phyloP scores from a whole-genome alignment of 192 early-diverging fungal species.

The Helicostylum pulchrum region DNA sequence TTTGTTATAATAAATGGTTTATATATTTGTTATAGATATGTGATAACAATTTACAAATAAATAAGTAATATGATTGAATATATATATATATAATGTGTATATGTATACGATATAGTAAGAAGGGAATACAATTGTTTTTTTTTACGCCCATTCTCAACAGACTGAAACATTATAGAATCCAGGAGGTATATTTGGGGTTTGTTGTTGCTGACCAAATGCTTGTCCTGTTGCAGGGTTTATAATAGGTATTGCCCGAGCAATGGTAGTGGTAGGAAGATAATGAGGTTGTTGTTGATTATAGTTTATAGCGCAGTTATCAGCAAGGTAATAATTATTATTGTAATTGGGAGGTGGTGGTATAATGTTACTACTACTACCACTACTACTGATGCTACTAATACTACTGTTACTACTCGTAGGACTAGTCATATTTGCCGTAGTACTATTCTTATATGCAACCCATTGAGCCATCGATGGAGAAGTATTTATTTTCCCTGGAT shows the following conservation, averaged over 20 bases:
- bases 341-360: background rate
- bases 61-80: background rate
- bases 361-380: slow-evolving; percentile 2
- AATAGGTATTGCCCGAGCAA: slow-evolving; percentile 1
- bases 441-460: too few species aligned
- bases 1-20: background rate
- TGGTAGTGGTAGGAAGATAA: slow-evolving; percentile 4
- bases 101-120: slow-evolving; percentile 7
- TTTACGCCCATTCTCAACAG: background rate
- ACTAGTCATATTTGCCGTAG: background rate
- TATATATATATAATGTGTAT: too few species aligned
- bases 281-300: background rate
- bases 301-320: background rate
- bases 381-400: background rate
- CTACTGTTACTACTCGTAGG: background rate
- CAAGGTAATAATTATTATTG: background rate
- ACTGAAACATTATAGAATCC: slow-evolving; percentile 8
- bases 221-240: background rate
- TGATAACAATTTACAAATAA: background rate
- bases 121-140: background rate
- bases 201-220: background rate
- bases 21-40: slow-evolving; percentile 3
- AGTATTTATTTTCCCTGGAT: too few species aligned
- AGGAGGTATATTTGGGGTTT: slow-evolving; percentile 13
- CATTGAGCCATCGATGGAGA: too few species aligned